Base-by-base conservation (phyloP, 768 basidiomycete genomes). In the Rhizopogon sp. region DNA sequence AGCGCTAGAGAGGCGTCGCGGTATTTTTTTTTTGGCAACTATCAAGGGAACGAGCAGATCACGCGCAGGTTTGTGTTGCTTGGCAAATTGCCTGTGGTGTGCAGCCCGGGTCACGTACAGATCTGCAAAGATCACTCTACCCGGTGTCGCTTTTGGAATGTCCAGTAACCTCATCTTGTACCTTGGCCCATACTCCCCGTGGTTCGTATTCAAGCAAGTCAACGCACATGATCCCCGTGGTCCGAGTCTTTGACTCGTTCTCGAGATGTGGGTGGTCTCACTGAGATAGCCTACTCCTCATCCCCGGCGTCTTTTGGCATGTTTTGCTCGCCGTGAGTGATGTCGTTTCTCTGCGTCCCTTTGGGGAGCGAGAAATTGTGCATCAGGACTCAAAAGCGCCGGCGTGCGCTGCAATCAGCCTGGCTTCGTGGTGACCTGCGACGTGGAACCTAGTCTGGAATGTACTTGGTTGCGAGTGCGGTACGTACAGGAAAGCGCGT, bases 251-350 rank as follows among this genome's bases (percentile, higher is more conserved):
- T 59, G 78, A 72, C 78, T 76, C 62, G 66, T 67, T 70, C 58
- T 58, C 2, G 60, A 55, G 65, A 47, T 42, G 57, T 55, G 64
- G 66, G 62, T 45, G 11, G 53, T 57, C 58, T 52, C 50, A 28
- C 5, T 44, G 45, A 50, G 57, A 45, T 58, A 8, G 50, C 61
- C 50, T 56, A 55, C 61, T 56, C 47, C 66, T 71, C 74, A 72
- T 76, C 60, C 75, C 79, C 80, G 82, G 82, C 66, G 76, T 75
- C 66, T 82, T 83, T 76, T 56, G 55, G 75, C 63, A 64, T 60
- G 61, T 78, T 78, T 64, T 72, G 76, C 72, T 73, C 71, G 69
- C 82, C 82, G 80, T 79, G 77, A 78, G 68, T 74, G 72, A 63
- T 73, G 66, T 47, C 35, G 42, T 56, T 53, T 59, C 60, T 56